Percentiles rank a stretch among this genome's conserved stretches.
phyloP scores from a whole-genome alignment of 2,329 filamentous ascomycete species.

The Stromatinia cepivora region DNA sequence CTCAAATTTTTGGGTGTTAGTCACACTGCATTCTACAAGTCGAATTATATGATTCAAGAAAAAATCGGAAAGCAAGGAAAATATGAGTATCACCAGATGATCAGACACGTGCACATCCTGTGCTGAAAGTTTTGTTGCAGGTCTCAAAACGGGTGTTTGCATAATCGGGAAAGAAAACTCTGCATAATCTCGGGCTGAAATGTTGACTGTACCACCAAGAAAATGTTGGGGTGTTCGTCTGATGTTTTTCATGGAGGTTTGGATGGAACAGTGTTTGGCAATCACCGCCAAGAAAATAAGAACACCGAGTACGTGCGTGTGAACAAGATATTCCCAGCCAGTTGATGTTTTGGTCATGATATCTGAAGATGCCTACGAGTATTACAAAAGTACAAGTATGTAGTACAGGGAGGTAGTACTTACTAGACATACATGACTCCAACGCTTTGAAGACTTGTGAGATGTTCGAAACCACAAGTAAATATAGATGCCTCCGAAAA shows the following conservation, averaged over 20 bases:
- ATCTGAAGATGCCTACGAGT: not conserved
- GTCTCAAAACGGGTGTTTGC: constrained; percentile 14
- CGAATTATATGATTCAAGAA: not conserved
- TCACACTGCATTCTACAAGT: not conserved
- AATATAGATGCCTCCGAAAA: not conserved
- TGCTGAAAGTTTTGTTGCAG: constrained; percentile 14
- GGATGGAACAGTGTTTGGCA: not conserved
- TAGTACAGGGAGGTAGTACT: not conserved
- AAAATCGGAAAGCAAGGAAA: not conserved
- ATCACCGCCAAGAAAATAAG: not conserved
- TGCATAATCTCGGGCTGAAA: constrained; percentile 12
- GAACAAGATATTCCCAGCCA: not conserved
- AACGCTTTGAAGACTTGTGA: not conserved
- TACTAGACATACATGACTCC: not conserved
- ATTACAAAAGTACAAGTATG: not conserved
- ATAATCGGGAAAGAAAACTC: constrained; percentile 6
- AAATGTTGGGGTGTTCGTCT: not conserved
- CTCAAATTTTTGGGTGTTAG: not conserved
- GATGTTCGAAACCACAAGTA: not conserved
- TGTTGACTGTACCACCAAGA: not conserved
- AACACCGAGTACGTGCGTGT: not conserved
- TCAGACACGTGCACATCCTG: not conserved
- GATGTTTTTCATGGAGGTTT: not conserved
- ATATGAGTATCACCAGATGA: not conserved
- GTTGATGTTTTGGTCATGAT: not conserved